Evolutionary conservation across 768 basidiomycete genomes (phyloP).

Genomic region (Atractiella rhizophila): DNA sequence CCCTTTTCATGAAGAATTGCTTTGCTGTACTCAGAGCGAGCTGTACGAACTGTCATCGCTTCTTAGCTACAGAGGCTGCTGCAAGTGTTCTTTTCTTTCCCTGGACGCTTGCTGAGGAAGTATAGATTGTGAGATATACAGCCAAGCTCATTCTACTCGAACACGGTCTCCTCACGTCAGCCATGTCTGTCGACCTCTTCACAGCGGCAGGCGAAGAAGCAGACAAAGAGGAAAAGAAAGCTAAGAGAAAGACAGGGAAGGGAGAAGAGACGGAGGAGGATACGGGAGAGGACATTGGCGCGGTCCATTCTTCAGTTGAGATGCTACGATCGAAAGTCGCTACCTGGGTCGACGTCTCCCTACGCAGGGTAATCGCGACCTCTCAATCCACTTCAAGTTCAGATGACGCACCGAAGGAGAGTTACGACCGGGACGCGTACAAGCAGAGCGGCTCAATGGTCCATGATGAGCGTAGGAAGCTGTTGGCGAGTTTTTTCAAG

Average conservation of each 20-base stretch:
- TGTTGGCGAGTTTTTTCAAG: slow-evolving; percentile 59
- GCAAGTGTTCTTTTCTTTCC: slow-evolving; percentile 23
- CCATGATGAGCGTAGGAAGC: slow-evolving; percentile 35
- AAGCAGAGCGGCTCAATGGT: slow-evolving; percentile 5
- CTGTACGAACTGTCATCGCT: slow-evolving; percentile 83
- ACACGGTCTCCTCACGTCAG: slow-evolving; percentile 59
- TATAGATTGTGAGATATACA: slow-evolving; percentile 51
- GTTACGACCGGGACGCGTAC: slow-evolving; percentile 18
- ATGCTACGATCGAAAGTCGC: too few species aligned
- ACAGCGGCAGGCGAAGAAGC: slow-evolving; percentile 4
- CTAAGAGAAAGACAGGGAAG: slow-evolving; percentile 26
- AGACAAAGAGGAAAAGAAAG: too few species aligned
- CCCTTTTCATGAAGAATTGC: slow-evolving; percentile 77
- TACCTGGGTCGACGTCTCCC: too few species aligned
- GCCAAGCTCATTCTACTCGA: slow-evolving; percentile 73
- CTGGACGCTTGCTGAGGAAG: neutral
- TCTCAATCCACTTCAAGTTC: slow-evolving; percentile 14
- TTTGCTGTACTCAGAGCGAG: slow-evolving; percentile 61
- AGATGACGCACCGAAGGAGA: slow-evolving; percentile 27
- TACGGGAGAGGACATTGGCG: slow-evolving; percentile 5
- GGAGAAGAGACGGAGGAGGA: slow-evolving; percentile 20
- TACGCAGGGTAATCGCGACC: slow-evolving; percentile 18
- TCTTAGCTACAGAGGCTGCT: slow-evolving; percentile 53
- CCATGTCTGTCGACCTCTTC: slow-evolving; percentile 48
- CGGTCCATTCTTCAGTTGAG: too few species aligned